phyloP scores from a whole-genome alignment of 805 yeast genomes.

The Suhomyces emberorum region DNA sequence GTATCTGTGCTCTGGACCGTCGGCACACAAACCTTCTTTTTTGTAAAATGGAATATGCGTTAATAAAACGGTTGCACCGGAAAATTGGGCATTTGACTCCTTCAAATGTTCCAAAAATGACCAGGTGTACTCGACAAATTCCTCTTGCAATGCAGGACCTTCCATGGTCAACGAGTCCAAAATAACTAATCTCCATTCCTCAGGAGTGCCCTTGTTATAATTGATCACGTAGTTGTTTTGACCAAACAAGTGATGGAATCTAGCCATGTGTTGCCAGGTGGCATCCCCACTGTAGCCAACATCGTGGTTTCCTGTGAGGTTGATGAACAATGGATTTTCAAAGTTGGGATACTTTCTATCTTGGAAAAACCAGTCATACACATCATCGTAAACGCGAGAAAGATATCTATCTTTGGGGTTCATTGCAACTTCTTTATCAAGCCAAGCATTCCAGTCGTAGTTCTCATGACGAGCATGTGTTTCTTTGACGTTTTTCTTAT shows the following conservation, averaged over 20 bases:
- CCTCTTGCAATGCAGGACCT: constrained; percentile 83
- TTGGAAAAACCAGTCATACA: constrained; percentile 61
- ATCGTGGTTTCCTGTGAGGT: constrained; percentile 93
- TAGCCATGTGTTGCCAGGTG: constrained; percentile 82
- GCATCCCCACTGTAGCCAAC: constrained; percentile 95
- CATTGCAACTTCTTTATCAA: constrained; percentile 39
- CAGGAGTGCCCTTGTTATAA: constrained; percentile 57
- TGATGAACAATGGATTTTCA: constrained; percentile 67
- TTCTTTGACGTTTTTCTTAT: constrained; percentile 48
- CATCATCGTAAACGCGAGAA: constrained; percentile 47
- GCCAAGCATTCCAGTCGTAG: constrained; percentile 51
- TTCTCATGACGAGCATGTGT: constrained; percentile 48
- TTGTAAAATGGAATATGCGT: constrained; percentile 92
- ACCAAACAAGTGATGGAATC: constrained; percentile 76
- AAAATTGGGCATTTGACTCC: constrained; percentile 45
- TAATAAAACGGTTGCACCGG: constrained; percentile 77
- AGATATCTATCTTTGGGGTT: constrained; percentile 32
- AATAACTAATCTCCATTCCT: constrained; percentile 88
- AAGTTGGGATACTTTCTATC: constrained; percentile 30
- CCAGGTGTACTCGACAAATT: constrained; percentile 65
- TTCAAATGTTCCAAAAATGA: constrained; percentile 63
- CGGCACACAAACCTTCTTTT: constrained; percentile 75
- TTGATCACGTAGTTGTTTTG: constrained; percentile 80
- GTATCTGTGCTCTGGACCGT: constrained; percentile 64
- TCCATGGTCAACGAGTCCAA: constrained; percentile 80